Base-by-base conservation (phyloP, 2,329 filamentous ascomycete genomes). In the Graphilbum ipis-grandicollis region DNA sequence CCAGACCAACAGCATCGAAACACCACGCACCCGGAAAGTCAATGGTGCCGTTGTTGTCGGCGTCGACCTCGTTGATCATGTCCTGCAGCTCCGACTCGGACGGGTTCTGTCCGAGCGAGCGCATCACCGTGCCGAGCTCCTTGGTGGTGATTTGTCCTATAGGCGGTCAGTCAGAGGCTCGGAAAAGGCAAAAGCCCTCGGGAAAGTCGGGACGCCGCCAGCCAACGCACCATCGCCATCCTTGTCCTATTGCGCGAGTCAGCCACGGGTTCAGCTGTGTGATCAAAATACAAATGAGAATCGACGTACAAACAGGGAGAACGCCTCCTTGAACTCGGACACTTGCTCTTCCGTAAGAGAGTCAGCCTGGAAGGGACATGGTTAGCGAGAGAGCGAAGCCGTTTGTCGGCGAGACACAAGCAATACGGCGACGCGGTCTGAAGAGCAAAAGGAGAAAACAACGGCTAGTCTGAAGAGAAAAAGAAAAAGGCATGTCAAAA, bases 271-370 rank as follows among this genome's bases (percentile, higher is more conserved):
- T 31, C 10, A 31, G 30, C 17, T 25, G 7, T 7, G 23, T 7
- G 12, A 25, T 7, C 23, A 12, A 12, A 12, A 25, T 7, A 25
- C 21, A 30, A 36, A 38, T 41, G 53, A 46, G 25, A 23, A 29
- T 30, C 33, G 19, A 63, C 90, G 79, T 79, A 98, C 90, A 65
- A 98, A 98, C 49, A 98, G 83, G 60, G 90, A 98, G 68, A 98
- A 98, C 39, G 90, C 90, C 70, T 98, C 90, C 81, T 96, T 98
- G 73, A 96, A 98, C 70, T 98, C 90, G 59, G 90, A 96, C 60
- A 98, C 90, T 75, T 98, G 90, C 69, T 98, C 90, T 73, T 98
- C 90, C 52, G 90, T 96, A 56, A 98, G 79, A 62, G 88, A 88
- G 61, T 98, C 90, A 60, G 88, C 88, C 88, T 96, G 14, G 26